Evolutionary conservation across 345 rosid genomes (phyloP).

Genomic region (Eucalyptus fibrosa): DNA sequence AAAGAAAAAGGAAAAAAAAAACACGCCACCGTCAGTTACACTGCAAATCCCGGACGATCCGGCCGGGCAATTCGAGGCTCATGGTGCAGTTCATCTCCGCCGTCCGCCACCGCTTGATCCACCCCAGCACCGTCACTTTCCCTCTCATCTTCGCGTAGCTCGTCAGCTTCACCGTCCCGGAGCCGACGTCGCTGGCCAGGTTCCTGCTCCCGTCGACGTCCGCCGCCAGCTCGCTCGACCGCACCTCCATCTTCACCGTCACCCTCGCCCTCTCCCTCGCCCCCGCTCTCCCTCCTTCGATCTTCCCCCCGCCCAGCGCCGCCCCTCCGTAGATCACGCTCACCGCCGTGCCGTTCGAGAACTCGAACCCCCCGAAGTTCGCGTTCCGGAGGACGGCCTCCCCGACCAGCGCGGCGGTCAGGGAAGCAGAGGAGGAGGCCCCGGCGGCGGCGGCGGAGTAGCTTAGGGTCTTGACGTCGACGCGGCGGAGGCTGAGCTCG

Average conservation of each 20-base stretch:
- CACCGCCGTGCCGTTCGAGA: slow-evolving; percentile 1
- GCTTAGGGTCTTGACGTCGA: slow-evolving; percentile 2
- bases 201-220: background rate
- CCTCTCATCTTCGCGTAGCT: slow-evolving; percentile 29
- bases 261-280: slow-evolving; percentile 20
- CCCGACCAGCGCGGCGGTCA: slow-evolving; percentile 20
- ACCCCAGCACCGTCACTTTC: slow-evolving; percentile 6
- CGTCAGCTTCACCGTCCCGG: slow-evolving; percentile 26
- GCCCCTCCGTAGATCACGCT: slow-evolving; percentile 7
- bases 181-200: slow-evolving; percentile 14
- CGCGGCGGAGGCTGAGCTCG: background rate
- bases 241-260: slow-evolving; percentile 14
- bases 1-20: background rate
- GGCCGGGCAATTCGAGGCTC: slow-evolving; percentile 8
- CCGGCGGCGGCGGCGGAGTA: background rate
- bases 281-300: slow-evolving; percentile 8
- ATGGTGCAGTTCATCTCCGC: slow-evolving; percentile 28
- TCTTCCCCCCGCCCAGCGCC: slow-evolving; percentile 16
- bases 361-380: slow-evolving; percentile 37
- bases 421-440: slow-evolving; percentile 1
- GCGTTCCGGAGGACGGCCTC: slow-evolving; percentile 23
- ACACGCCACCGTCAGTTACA: background rate
- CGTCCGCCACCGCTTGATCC: slow-evolving; percentile 10
- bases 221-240: slow-evolving; percentile 9
- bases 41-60: background rate